Base-by-base conservation (phyloP, 345 rosid genomes). In the Xanthoceras sorbifolium region DNA sequence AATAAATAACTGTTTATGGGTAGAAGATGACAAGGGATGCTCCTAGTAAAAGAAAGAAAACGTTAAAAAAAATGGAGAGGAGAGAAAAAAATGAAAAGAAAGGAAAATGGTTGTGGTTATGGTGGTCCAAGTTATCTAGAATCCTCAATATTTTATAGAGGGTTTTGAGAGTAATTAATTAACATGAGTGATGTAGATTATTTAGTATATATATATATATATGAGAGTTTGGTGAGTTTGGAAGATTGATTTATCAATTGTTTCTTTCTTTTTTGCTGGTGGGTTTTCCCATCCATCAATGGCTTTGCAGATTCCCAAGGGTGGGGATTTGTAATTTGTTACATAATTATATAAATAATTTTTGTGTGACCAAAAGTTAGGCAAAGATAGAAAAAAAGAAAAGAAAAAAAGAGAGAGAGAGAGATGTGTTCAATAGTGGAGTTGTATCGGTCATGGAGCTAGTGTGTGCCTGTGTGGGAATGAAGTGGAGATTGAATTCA, bases 291-390 rank as follows among this genome's bases (percentile, higher is more conserved):
- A 85, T 85, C 69, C 77, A 81, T 77, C 48, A 40, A 63, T 84
- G 83, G 83, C 77, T 82, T 83, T 84, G 98, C 99, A 79, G 97
- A 90, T 95, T 93, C 97, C 99, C 99, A 88, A 92, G 87, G 95
- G 89, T 77, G 77, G 86, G 90, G 85, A 42, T 42, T 42, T 42
- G 46, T n/a, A 40, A 74, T 66, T 82, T 62, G 71, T 74, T 46
- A 46, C 74, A 77, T 77, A 44, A 76, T 64, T 75, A 73, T 57
- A 57, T 38, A 18, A 34, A 34, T 34, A 66, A 36, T 67, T 80
- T 75, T 57, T 64, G 80, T 78, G 83, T 68, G 83, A 71, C 72
- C 76, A 63, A 8, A 79, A 81, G 82, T 73, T 73, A 59, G 40
- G 78, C 34, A 63, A 73, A 71, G 72, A 75, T 17, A 75, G 46